Evolutionary conservation across 257 asterid genomes (phyloP), one percentile per base, ranked within the genome.

Genomic region (Solanum sitiens): DNA sequence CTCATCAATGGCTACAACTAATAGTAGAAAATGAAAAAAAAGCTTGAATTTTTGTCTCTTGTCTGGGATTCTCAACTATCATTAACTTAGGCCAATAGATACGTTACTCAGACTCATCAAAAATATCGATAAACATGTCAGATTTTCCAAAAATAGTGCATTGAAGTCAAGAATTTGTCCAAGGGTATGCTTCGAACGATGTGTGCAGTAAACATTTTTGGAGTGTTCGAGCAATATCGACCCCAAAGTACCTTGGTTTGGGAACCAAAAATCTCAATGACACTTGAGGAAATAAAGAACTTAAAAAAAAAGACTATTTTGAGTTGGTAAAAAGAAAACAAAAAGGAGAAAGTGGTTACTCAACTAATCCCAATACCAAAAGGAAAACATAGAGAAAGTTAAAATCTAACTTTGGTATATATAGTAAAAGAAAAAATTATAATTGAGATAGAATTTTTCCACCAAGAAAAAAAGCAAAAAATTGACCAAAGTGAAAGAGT

Each of bases 401-500:
- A 50, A 86, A 50, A 76, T 33, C 37, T 14, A 73, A 86, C 67
- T 53, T 71, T 70, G 83, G 83, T 71, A 86, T 71, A 86, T 71
- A 14, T 37, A 14, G 25, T 59, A 45, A 11, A 73, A 86, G 72
- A 32, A 32, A 77, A 86, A 23, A 86, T 50, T n/a, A 42, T 37
- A 73, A 86, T 59, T 45, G 8, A 35, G 74, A 73, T 8, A 50
- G 39, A 21, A 16, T 40, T 72, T 56, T 40, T 47, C 61, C 70
- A 30, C 84, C 45, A 23, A 53, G 87, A n/a, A 86, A 71, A 71
- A 72, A 47, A 37, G 40, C 73, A 77, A 86, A 63, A 6, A 42
- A 42, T 75, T 33, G 88, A 73, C 88, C 61, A 50, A 50, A 86
- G 84, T 73, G 47, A 25, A 23, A 86, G 88, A 50, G 72, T 73